phyloP scores from a whole-genome alignment of 148 eudicot species.

The Fagopyrum homotropicum region DNA sequence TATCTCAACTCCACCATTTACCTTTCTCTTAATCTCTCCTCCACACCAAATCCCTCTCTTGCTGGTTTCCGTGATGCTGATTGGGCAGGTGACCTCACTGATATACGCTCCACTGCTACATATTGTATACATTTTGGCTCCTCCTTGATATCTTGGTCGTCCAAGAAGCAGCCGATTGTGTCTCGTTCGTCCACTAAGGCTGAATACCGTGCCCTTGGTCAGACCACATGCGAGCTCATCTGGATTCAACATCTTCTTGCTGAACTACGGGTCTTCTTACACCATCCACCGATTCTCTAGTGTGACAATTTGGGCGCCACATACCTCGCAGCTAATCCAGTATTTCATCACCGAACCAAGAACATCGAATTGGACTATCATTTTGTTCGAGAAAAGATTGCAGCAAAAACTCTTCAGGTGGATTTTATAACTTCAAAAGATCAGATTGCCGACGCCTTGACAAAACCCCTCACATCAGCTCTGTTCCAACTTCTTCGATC shows the following conservation, averaged over 20 bases:
- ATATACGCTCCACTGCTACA: not conserved
- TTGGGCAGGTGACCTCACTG: conserved; percentile 7
- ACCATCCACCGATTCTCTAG: not conserved
- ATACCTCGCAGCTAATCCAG: not conserved
- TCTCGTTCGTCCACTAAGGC: conserved; percentile 2
- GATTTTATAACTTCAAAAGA: not conserved
- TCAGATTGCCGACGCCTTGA: not conserved
- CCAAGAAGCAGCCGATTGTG: not conserved
- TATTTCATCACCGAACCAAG: not conserved
- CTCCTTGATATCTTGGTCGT: not conserved
- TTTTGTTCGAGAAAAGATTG: not conserved
- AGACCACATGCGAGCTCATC: not conserved
- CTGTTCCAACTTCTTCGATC: too few species aligned
- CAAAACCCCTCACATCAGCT: not conserved
- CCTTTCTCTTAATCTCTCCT: not conserved
- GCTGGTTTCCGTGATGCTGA: conserved; percentile 2
- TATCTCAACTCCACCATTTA: not conserved
- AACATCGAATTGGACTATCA: conserved; percentile 5
- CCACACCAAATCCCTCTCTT: not conserved
- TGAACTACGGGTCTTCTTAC: not conserved
- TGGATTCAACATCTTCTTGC: not conserved
- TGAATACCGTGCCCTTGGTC: not conserved
- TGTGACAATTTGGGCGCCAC: conserved; percentile 13
- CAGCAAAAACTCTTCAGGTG: not conserved
- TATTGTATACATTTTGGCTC: not conserved